These are phyloP conservation scores for Solanum corneliomulleri DNA, from an alignment of 257 asterid genomes.

Conservation along the genomic window DNA sequence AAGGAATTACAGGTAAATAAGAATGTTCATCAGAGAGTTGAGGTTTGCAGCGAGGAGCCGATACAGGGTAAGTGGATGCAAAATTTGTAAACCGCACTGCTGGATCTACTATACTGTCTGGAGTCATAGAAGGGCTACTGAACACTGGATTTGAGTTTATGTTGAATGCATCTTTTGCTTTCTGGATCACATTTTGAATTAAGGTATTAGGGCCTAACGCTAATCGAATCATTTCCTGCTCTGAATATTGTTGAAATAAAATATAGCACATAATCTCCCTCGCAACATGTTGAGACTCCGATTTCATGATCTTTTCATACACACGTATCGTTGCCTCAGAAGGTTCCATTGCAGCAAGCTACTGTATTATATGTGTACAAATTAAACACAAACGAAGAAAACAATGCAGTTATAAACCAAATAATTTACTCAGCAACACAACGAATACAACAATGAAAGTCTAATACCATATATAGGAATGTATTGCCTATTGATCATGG, in stretches of 20 bases:
- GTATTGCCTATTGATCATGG: not conserved
- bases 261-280: constrained; percentile 61
- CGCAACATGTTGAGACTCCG: constrained; percentile 59
- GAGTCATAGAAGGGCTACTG: constrained; percentile 40
- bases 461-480: not conserved
- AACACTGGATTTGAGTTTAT: constrained; percentile 21
- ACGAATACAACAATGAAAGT: not conserved
- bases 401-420: not conserved
- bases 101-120: constrained; percentile 23
- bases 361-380: not conserved
- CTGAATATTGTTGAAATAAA: constrained; percentile 42
- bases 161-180: constrained; percentile 27
- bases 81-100: constrained; percentile 19
- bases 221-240: constrained; percentile 72
- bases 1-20: constrained; percentile 19
- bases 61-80: constrained; percentile 21
- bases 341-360: constrained; percentile 35
- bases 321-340: constrained; percentile 52
- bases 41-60: constrained; percentile 34
- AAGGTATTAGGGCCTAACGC: constrained; percentile 70
- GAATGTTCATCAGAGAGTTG: constrained; percentile 12
- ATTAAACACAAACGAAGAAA: not conserved
- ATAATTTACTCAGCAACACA: not conserved
- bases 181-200: constrained; percentile 38
- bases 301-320: constrained; percentile 29